A percentile compares a stretch with the other conserved stretches of the same genome.
Conservation (phyloP, 345 rosid species). For the Pelargonium nanum region DNA sequence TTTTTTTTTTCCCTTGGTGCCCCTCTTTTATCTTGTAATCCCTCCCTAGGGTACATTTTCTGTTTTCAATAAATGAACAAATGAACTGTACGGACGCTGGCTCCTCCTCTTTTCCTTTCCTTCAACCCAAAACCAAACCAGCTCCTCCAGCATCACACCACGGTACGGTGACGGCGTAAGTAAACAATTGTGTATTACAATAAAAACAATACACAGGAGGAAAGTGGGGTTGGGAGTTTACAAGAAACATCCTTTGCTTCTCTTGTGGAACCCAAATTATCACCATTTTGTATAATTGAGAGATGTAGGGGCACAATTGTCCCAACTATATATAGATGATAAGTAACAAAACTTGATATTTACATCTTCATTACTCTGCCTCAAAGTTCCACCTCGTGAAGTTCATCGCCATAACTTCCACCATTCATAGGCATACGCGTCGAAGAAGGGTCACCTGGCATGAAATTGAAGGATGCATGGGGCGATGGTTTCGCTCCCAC, state of each 20-base stretch:
- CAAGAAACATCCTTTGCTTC: too few relatives aligned
- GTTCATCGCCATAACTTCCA: constrained; percentile 55
- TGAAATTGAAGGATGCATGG: constrained; percentile 23
- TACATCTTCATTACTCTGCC: constrained; percentile 27
- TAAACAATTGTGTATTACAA: background rate
- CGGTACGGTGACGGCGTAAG: too few relatives aligned
- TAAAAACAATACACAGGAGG: too few relatives aligned
- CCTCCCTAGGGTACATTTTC: constrained; percentile 4
- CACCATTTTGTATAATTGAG: background rate
- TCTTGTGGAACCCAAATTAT: too few relatives aligned
- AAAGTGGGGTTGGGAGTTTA: too few relatives aligned
- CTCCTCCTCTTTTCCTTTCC: constrained; percentile 18
- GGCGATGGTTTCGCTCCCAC: constrained; percentile 25
- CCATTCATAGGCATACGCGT: constrained; percentile 26
- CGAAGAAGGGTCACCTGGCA: constrained; percentile 22
- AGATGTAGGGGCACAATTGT: too few relatives aligned
- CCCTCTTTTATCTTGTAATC: too few relatives aligned
- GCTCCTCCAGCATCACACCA: constrained; percentile 28
- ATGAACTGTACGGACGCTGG: constrained; percentile 42
- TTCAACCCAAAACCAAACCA: constrained; percentile 6
- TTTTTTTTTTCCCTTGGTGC: too few relatives aligned
- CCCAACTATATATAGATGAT: constrained; percentile 9
- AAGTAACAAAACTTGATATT: constrained; percentile 39
- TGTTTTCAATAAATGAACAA: constrained; percentile 49
- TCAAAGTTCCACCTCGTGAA: constrained; percentile 91